phyloP scores from a whole-genome alignment of 257 asterid genomes.

The Coffea canephora region DNA sequence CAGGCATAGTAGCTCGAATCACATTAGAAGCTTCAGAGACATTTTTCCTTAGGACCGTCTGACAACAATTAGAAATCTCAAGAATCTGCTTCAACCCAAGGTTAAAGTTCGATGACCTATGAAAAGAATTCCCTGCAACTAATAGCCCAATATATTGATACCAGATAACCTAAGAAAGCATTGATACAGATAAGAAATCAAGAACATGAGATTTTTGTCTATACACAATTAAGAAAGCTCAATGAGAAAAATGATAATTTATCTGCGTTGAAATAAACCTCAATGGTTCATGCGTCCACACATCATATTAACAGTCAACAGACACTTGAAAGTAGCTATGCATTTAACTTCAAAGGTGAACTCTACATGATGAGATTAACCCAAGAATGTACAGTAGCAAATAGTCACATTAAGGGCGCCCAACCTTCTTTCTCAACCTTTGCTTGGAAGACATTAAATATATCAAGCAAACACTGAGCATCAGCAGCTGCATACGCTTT shows the following conservation, averaged over 20 bases:
- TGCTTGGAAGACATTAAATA: slow-evolving; percentile 58
- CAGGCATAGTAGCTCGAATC: slow-evolving; percentile 42
- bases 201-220: not conserved
- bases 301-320: not conserved
- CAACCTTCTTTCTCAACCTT: slow-evolving; percentile 74
- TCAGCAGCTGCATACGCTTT: slow-evolving; percentile 83
- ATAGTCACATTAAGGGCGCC: slow-evolving; percentile 2
- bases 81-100: slow-evolving; percentile 65
- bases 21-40: slow-evolving; percentile 57
- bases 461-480: slow-evolving; percentile 75
- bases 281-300: not conserved
- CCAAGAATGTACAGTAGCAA: not conserved
- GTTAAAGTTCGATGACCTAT: slow-evolving; percentile 31
- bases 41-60: slow-evolving; percentile 42
- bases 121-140: slow-evolving; percentile 49
- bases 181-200: not conserved
- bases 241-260: not conserved
- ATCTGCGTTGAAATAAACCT: not conserved
- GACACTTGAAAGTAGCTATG: not conserved
- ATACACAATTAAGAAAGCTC: not conserved
- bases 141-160: slow-evolving; percentile 18
- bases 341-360: not conserved
- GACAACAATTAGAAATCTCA: slow-evolving; percentile 40
- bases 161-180: not conserved
- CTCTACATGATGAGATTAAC: not conserved